Evolutionary conservation across 352 stramenopile genomes (phyloP), one percentile per base, ranked within the genome.

Genomic region (Globisporangium lucens): DNA sequence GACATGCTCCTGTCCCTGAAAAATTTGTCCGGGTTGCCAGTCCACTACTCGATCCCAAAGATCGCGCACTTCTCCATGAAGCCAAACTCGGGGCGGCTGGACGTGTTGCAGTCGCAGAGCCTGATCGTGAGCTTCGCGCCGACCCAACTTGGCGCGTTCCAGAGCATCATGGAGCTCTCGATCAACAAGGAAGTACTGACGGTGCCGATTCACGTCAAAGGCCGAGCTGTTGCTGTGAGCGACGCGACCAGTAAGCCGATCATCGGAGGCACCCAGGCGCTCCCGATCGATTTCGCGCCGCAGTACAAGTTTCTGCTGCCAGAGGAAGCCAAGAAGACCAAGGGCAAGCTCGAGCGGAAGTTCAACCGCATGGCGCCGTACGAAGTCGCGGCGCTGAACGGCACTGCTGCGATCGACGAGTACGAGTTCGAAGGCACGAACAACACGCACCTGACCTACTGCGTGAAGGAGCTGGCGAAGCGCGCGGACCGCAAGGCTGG

Each of bases 241-340:
- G 63, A 91, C 58, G 66, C 52, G 13, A 59, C 65, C 47, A 70
- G 41, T 7, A 64, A 79, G 2, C 62, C 74, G 1, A 70, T 93
- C 4, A 71, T 91, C 4, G 79, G 89, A 6, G 90, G 90, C 0
- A 75, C 73, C 0, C 71, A 89, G 4, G 90, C 89, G 3, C 65
- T 97, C 4, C 89, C 93, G 0, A 75, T 69, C 3, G 89, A 98
- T 68, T 98, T 98, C 63, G 79, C 76, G 7, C 87, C 87, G 4
- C 83, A 92, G 67, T 97, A 89, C 73, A 97, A 97, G 66, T 98
- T 98, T 38, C 68, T 97, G n/a, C 68, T 92, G 5, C 72, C 81
- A 0, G 89, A 95, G 1, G 80, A 95, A 56, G 83, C 85, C 0
- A 89, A 87, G 49, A 59, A 71, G 13, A 87, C 76, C 1, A 91